These are phyloP conservation scores for Apostasia ramifera DNA, from an alignment of 106 monocot genomes.

Conservation along the genomic window DNA sequence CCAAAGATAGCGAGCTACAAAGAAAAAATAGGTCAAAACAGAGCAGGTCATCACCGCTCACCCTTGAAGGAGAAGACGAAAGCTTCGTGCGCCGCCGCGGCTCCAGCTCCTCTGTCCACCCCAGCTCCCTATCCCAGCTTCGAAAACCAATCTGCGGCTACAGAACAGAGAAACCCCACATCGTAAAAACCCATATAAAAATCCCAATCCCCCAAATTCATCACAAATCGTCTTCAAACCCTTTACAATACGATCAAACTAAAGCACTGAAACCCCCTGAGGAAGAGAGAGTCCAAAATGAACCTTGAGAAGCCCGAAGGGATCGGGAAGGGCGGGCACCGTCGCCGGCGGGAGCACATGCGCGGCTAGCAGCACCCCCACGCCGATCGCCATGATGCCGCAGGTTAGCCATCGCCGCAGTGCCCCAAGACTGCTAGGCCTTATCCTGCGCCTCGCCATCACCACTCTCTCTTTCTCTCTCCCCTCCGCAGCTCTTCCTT, in stretches of 20 bases:
- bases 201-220: not conserved
- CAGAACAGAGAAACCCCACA: not conserved
- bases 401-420: conserved; percentile 45
- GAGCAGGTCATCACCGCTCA: conserved; percentile 10
- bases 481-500: not conserved
- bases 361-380: conserved; percentile 33
- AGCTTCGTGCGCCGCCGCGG: conserved; percentile 42
- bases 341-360: conserved; percentile 38
- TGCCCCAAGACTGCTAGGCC: conserved; percentile 20
- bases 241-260: not conserved
- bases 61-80: conserved; percentile 20
- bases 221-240: not conserved
- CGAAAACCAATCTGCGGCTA: conserved; percentile 27
- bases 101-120: conserved; percentile 42
- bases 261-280: not conserved
- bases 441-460: conserved; percentile 43
- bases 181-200: not conserved
- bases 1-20: not conserved
- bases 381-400: conserved; percentile 34
- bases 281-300: not conserved
- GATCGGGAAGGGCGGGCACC: conserved; percentile 3
- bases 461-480: not conserved
- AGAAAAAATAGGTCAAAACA: not conserved
- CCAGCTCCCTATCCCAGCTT: conserved; percentile 23
- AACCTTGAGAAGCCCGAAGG: conserved; percentile 41